Percentiles rank a stretch among this genome's conserved stretches.
phyloP scores from a whole-genome alignment of 805 yeast genomes.

The Kazachstania bromeliacearum region DNA sequence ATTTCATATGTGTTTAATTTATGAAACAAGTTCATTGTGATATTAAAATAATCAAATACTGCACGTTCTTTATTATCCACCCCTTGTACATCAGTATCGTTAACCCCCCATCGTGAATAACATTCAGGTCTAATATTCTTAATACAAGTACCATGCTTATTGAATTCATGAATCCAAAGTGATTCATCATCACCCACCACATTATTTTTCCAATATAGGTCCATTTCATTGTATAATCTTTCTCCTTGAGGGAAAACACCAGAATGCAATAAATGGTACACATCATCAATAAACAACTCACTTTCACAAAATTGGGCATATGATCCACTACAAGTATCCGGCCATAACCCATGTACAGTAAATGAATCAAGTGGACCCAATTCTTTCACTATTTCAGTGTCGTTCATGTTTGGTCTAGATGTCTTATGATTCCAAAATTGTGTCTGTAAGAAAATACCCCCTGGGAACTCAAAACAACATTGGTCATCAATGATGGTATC shows the following conservation, averaged over 20 bases:
- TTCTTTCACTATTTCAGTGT: slow-evolving; percentile 20
- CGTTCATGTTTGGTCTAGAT: slow-evolving; percentile 27
- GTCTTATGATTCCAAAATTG: slow-evolving; percentile 91
- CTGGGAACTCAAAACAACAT: slow-evolving; percentile 83
- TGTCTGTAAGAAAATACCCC: slow-evolving; percentile 74
- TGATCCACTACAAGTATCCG: slow-evolving; percentile 77
- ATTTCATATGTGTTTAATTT: slow-evolving; percentile 58
- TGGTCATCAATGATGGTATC: slow-evolving; percentile 44
- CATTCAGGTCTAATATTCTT: slow-evolving; percentile 68
- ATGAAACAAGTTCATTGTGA: slow-evolving; percentile 48
- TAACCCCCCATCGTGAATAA: slow-evolving; percentile 38
- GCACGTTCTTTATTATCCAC: slow-evolving; percentile 18
- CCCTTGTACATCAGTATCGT: slow-evolving; percentile 3
- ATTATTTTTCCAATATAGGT: slow-evolving; percentile 60
- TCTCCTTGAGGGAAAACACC: slow-evolving; percentile 29
- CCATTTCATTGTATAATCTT: slow-evolving; percentile 50
- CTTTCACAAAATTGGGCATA: slow-evolving; percentile 72
- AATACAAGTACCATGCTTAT: slow-evolving; percentile 91
- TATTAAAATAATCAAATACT: slow-evolving; percentile 63
- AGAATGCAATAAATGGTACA: slow-evolving; percentile 35
- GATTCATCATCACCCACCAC: slow-evolving; percentile 56
- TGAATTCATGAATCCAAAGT: slow-evolving; percentile 86
- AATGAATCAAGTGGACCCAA: slow-evolving; percentile 62
- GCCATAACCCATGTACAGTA: slow-evolving; percentile 85
- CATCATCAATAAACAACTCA: slow-evolving; percentile 44